phyloP scores from a whole-genome alignment of 495 filamentous ascomycete species.

The Penicillium psychrofluorescens region DNA sequence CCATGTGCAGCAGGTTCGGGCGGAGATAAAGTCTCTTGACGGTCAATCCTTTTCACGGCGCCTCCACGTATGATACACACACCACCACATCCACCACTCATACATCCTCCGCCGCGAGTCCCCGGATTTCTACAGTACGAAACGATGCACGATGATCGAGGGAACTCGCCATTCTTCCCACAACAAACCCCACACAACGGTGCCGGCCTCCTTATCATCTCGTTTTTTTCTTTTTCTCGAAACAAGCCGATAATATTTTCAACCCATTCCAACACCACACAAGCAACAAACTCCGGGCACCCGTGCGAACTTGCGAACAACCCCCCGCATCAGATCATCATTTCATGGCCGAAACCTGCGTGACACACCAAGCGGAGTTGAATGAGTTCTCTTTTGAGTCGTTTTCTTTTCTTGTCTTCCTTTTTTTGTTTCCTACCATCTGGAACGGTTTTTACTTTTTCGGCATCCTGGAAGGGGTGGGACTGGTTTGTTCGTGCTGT shows the following conservation, averaged over 20 bases:
- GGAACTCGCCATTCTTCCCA: neutral
- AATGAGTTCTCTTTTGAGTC: constrained; percentile 3
- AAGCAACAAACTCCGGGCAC: constrained; percentile 2
- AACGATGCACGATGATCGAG: constrained; percentile 24
- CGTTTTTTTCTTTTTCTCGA: too few relatives aligned
- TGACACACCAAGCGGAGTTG: neutral
- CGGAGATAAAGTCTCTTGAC: constrained; percentile 64
- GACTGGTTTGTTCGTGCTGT: constrained; percentile 21
- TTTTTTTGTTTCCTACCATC: constrained; percentile 25
- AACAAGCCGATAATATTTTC: too few relatives aligned
- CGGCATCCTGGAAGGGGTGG: constrained; percentile 25
- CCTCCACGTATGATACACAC: constrained; percentile 11
- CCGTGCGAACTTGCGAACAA: constrained; percentile 13
- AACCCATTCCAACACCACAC: too few relatives aligned
- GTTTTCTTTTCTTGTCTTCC: constrained; percentile 9
- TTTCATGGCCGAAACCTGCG: constrained; percentile 5
- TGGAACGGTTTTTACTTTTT: constrained; percentile 19
- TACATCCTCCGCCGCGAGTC: constrained; percentile 16
- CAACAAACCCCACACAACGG: too few relatives aligned
- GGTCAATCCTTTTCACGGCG: constrained; percentile 2
- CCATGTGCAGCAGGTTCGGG: constrained; percentile 90
- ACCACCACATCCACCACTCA: constrained; percentile 6
- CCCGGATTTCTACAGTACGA: constrained; percentile 12
- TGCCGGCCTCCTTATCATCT: too few relatives aligned
- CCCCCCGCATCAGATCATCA: constrained; percentile 1